Conservation (phyloP, 768 basidiomycete species). For the Russula abietina region DNA sequence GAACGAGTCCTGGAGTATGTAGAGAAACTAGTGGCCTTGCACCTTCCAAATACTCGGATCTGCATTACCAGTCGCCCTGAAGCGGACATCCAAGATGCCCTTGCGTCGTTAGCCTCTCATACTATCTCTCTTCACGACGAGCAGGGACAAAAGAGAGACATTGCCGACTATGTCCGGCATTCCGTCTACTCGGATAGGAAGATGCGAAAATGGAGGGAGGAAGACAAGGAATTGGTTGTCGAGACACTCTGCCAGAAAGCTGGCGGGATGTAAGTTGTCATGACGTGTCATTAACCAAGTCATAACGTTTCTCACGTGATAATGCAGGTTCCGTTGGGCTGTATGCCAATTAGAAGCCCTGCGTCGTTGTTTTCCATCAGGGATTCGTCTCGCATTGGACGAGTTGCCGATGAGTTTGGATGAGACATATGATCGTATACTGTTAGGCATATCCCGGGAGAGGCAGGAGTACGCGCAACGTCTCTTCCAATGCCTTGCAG, state of each 20-base stretch:
- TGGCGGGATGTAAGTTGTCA: background rate
- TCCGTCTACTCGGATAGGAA: background rate
- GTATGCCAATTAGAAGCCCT: background rate
- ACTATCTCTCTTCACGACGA: background rate
- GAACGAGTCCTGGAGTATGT: background rate
- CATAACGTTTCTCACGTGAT: background rate
- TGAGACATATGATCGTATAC: background rate
- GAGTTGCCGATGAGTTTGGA: background rate
- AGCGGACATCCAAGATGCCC: background rate
- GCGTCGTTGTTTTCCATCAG: background rate
- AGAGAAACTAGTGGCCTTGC: background rate
- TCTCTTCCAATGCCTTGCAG: background rate
- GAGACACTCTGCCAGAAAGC: background rate
- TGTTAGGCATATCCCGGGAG: background rate
- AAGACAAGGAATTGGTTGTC: background rate
- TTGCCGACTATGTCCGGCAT: background rate
- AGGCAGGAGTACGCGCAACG: background rate
- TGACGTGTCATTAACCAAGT: background rate
- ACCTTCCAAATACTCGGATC: background rate
- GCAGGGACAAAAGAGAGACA: background rate
- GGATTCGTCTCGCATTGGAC: background rate
- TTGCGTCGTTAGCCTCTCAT: background rate
- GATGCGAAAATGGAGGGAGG: background rate
- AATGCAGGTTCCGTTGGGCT: background rate
- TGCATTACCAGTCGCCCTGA: background rate